Evolutionary conservation across 805 yeast species (phyloP).

Genomic region (Ogataea sp.): DNA sequence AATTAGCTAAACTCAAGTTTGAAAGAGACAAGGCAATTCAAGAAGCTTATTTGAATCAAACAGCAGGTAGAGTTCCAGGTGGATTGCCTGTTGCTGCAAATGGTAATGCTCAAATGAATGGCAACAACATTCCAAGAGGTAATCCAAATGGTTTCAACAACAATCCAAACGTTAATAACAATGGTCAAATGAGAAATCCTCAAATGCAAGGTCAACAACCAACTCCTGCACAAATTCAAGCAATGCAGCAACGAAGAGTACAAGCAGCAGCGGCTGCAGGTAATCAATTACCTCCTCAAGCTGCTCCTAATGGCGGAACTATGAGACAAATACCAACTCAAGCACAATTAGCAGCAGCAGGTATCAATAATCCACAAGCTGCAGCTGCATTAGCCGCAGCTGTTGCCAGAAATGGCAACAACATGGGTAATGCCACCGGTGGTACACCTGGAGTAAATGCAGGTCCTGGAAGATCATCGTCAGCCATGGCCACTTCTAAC

Average conservation of each 20-base stretch:
- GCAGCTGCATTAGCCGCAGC: neutral
- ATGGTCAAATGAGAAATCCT: neutral
- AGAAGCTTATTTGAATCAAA: constrained; percentile 47
- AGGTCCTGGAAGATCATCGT: neutral
- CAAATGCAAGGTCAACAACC: neutral
- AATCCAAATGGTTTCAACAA: neutral
- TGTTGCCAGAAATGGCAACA: neutral
- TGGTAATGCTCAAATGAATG: neutral
- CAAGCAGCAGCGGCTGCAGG: constrained; percentile 6
- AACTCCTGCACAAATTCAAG: constrained; percentile 6
- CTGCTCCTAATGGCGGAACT: neutral
- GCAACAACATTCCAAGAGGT: neutral
- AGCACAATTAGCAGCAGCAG: neutral
- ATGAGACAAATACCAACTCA: neutral
- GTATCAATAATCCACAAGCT: neutral
- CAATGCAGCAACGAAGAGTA: constrained; percentile 4
- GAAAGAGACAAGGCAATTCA: constrained; percentile 84
- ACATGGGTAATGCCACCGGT: neutral
- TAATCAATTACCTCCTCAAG: neutral
- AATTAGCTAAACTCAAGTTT: constrained; percentile 70
- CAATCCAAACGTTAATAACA: neutral
- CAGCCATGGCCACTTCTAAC: neutral
- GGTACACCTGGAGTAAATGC: too few relatives aligned
- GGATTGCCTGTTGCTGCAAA: constrained; percentile 9
- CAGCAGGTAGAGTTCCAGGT: constrained; percentile 7